These are phyloP conservation scores for Biscutella laevigata DNA, from an alignment of 441 rosid genomes.

Conservation along the genomic window DNA sequence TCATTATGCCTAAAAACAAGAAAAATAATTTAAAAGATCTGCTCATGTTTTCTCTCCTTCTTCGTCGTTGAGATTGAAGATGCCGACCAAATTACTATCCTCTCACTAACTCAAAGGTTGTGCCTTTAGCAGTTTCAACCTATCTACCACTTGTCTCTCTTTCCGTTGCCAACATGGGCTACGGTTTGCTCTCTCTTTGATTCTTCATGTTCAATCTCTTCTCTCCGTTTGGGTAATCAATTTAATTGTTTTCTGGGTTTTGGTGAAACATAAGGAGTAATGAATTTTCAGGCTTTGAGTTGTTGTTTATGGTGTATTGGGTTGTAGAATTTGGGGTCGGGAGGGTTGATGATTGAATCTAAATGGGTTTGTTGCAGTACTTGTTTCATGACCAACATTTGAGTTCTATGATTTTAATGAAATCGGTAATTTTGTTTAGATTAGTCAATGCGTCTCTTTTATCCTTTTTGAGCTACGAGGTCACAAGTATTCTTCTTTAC, in stretches of 20 bases:
- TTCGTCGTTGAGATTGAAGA: no score
- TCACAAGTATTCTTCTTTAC: no score
- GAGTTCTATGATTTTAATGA: not conserved
- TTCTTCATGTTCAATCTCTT: not conserved
- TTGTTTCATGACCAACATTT: not conserved
- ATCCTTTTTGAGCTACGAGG: no score
- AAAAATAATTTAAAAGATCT: no score
- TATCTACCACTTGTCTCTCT: conserved; percentile 4
- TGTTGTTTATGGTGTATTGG: not conserved
- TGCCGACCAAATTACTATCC: no score
- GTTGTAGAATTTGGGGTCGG: not conserved
- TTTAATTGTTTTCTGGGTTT: not conserved
- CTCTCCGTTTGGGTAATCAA: not conserved
- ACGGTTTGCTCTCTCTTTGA: not conserved
- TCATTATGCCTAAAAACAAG: no score
- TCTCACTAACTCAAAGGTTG: not conserved
- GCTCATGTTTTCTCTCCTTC: no score
- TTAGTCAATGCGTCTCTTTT: no score
- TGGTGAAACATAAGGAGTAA: not conserved
- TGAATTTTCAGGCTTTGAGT: not conserved
- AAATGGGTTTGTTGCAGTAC: not conserved
- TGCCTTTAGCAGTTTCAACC: conserved; percentile 9
- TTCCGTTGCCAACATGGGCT: conserved; percentile 29
- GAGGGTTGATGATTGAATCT: not conserved
- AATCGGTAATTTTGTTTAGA: not conserved